Evolutionary conservation across 148 eudicot species (phyloP), one percentile per base, ranked within the genome.

Genomic region (Euryodendron excelsum): DNA sequence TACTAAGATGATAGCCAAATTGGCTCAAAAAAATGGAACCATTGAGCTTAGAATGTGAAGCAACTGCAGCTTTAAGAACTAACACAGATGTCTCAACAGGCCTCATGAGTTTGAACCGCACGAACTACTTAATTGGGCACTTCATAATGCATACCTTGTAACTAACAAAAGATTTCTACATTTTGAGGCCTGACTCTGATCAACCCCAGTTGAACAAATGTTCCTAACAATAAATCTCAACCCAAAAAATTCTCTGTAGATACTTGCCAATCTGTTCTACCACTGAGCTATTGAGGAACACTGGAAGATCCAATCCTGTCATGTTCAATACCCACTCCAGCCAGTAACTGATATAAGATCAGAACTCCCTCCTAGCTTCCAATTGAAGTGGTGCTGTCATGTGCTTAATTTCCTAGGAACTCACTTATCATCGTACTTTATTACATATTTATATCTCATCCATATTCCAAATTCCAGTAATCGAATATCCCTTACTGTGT

Each of bases 61-160:
- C 71, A 44, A 50, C 60, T 50, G 56, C 58, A 72, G 45, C 17
- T 72, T 8, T 31, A 71, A 71, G 74, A 66, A 47, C 33, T 14
- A 69, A 25, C 31, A 13, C 21, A 13, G 53, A 41, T 44, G 55
- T 5, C 20, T 44, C n/a, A 69, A 25, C 33, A 18, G 55, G 10
- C 6, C 60, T 23, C 68, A 30, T 63, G 4, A 63, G 21, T 15
- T 30, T 63, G 37, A 14, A 33, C 39, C 15, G 39, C 68, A 63
- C 13, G 1, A 63, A 13, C 33, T 60, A 60, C 64, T 60, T 11
- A 60, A 60, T 3, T 12, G 9, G 9, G 64, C 33, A 23, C 31
- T 18, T 55, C 14, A 27, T 23, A 23, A 15, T 60, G 3, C 15
- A 3, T 27, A 2, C 3, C 15, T 23, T 55, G 7, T 21, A 21